Base-by-base conservation (phyloP, 2,329 filamentous ascomycete genomes). In the Macrophomina tecta region DNA sequence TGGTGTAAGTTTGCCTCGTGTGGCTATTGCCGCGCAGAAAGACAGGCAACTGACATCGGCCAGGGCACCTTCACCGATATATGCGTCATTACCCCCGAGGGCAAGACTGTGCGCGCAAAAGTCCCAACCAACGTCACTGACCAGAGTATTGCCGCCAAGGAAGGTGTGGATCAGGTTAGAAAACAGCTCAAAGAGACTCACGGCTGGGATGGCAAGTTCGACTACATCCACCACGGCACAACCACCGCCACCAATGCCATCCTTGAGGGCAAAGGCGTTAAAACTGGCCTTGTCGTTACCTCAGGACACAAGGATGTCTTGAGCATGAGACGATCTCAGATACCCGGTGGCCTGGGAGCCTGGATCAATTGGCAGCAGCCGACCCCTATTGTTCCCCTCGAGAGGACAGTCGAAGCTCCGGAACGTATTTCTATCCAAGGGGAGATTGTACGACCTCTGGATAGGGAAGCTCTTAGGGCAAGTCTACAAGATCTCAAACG, bases 231-330 rank as follows among this genome's bases (percentile, higher is more conserved):
- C 61, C 82, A 84, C 70, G 82, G 82, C 8, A 84, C 82, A 0
- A 84, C 82, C 1, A 81, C 81, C 11, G 82, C 79, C 2, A 85
- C 82, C 1, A 84, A 84, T 69, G 82, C 82, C 4, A 80, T 84
- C 23, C 75, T 84, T 2, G 82, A 85, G 69, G 80, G 80, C 28
- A 84, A 84, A 68, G 83, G 83, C 32, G 81, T 80, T n/a, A 80
- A 79, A 36, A 78, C 82, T 1, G 82, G 78, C 1, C 74, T 84
- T 1, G 74, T 85, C 36, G 81, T 84, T 11, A 84, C 83, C 0
- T 76, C 79, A 2, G 82, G 83, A 4, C 82, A 84, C 73, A 84
- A 83, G 68, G 82, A 84, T 69, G 79, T 84, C 52, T 73, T 85
- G 58, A 79, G 79, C 0, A 73, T 82, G 11, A 75, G 82, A 8